A percentile compares a stretch with the other conserved stretches of the same genome.
These are phyloP conservation scores for Nannochloris sp. DNA, from an alignment of 139 green algal species.

Conservation along the genomic window DNA sequence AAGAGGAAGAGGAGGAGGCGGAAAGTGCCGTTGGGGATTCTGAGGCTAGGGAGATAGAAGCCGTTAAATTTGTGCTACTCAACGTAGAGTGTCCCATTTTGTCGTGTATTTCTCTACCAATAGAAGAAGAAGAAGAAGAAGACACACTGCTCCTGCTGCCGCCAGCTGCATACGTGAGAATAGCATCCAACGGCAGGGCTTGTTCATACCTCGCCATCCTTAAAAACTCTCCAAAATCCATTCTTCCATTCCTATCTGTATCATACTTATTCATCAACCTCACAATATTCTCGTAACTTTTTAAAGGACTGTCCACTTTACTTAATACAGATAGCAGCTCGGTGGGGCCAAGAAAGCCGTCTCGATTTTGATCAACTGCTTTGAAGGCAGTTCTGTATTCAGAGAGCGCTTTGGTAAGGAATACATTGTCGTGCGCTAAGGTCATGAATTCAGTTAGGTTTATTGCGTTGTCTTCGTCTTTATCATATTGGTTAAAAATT, in stretches of 20 bases:
- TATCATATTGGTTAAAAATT: slow-evolving; percentile 24
- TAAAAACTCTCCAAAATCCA: slow-evolving; percentile 63
- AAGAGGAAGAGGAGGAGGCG: no score
- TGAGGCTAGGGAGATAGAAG: no score
- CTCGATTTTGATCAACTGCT: slow-evolving; percentile 36
- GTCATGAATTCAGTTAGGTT: slow-evolving; percentile 16
- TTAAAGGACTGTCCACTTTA: slow-evolving; percentile 25
- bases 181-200: slow-evolving; percentile 25
- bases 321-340: slow-evolving; percentile 38
- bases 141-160: neutral
- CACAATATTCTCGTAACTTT: slow-evolving; percentile 17
- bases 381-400: slow-evolving; percentile 68
- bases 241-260: slow-evolving; percentile 26
- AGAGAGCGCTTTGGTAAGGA: slow-evolving; percentile 61
- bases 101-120: neutral
- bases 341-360: slow-evolving; percentile 28
- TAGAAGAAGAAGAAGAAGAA: neutral
- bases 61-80: slow-evolving; percentile 15
- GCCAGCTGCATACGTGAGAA: neutral
- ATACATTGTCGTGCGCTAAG: slow-evolving; percentile 38
- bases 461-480: slow-evolving; percentile 13
- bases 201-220: slow-evolving; percentile 43
- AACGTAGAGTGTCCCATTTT: slow-evolving; percentile 16
- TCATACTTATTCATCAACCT: slow-evolving; percentile 45
- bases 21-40: no score